Conservation (phyloP, 225 moss, liverwort and hornwort genomes). For the Bryoerythrophyllum caledonicum region DNA sequence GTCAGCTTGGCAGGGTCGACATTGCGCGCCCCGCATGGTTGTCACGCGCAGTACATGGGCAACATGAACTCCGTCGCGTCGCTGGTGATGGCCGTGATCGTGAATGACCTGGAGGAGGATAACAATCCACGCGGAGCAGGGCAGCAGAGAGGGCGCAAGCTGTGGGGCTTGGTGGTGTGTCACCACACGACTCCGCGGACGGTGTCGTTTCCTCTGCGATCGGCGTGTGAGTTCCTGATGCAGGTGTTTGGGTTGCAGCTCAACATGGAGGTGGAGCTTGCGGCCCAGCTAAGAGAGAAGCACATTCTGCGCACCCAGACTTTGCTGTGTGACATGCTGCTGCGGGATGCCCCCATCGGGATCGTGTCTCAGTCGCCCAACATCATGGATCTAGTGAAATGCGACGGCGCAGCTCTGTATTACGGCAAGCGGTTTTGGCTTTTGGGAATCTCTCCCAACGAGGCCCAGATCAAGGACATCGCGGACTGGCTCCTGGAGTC, state of each 20-base stretch:
- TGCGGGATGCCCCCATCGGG: slow-evolving; percentile 66
- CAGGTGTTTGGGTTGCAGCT: slow-evolving; percentile 63
- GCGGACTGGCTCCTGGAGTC: slow-evolving; percentile 61
- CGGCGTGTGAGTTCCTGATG: slow-evolving; percentile 62
- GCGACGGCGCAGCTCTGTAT: slow-evolving; percentile 58
- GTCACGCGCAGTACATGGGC: slow-evolving; percentile 70
- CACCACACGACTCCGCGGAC: slow-evolving; percentile 55
- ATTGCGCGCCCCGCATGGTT: slow-evolving; percentile 60
- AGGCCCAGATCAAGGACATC: slow-evolving; percentile 59
- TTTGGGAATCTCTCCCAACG: slow-evolving; percentile 45
- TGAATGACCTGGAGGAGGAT: slow-evolving; percentile 57
- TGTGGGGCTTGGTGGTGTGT: slow-evolving; percentile 65
- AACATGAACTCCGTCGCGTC: slow-evolving; percentile 62
- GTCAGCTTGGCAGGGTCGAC: slow-evolving; percentile 59
- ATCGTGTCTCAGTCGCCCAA: slow-evolving; percentile 65
- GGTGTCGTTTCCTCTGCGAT: slow-evolving; percentile 58
- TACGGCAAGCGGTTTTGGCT: slow-evolving; percentile 66
- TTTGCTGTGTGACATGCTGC: slow-evolving; percentile 58
- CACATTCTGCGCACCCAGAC: slow-evolving; percentile 62
- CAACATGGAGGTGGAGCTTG: slow-evolving; percentile 61
- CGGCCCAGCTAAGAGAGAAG: slow-evolving; percentile 48
- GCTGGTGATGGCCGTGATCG: slow-evolving; percentile 62
- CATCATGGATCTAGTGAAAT: slow-evolving; percentile 65
- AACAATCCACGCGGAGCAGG: slow-evolving; percentile 24
- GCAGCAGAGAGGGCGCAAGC: slow-evolving; percentile 61